These are phyloP conservation scores for Dendryphion nanum DNA, from an alignment of 2,329 filamentous ascomycete species.

Conservation along the genomic window DNA sequence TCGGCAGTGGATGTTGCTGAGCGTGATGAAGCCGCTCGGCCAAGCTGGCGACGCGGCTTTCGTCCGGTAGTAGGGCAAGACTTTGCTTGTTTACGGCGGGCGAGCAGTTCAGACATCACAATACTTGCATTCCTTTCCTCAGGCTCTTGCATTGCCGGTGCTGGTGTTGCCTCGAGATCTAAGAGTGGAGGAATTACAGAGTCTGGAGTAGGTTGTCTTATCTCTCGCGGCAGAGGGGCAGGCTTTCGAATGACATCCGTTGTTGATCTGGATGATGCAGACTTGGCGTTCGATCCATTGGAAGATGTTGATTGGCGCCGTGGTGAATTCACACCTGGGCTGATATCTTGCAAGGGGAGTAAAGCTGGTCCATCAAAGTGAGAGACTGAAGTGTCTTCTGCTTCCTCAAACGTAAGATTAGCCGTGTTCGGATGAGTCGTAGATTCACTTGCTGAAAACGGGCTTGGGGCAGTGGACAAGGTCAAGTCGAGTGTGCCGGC, in stretches of 20 bases:
- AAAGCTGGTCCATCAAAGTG: constrained; percentile 22
- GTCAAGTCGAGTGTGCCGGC: constrained; percentile 25
- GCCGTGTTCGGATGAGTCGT: constrained; percentile 10
- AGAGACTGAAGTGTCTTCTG: constrained; percentile 13
- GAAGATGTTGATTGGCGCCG: constrained; percentile 31
- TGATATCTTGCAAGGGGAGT: constrained; percentile 26
- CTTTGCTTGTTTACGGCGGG: constrained; percentile 21
- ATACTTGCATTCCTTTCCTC: no score
- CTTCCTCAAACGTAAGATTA: constrained; percentile 6
- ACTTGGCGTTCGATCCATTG: constrained; percentile 8
- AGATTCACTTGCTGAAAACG: constrained; percentile 18
- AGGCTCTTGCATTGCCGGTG: constrained; percentile 1
- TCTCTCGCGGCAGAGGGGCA: constrained; percentile 12
- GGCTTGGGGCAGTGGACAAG: constrained; percentile 14
- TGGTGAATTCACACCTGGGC: constrained; percentile 26
- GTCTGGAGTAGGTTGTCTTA: constrained; percentile 21
- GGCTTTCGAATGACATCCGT: constrained; percentile 19
- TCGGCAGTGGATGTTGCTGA: constrained; percentile 29
- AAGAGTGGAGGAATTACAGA: constrained; percentile 23
- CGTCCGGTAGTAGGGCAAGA: constrained; percentile 16
- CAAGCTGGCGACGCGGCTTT: constrained; percentile 24
- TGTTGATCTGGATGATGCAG: constrained; percentile 2
- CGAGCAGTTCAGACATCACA: constrained; percentile 31
- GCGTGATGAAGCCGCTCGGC: constrained; percentile 30
- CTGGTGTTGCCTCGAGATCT: constrained; percentile 2